Evolutionary conservation across 2,329 filamentous ascomycete species (phyloP).

Genomic region (Cadophora sp.): DNA sequence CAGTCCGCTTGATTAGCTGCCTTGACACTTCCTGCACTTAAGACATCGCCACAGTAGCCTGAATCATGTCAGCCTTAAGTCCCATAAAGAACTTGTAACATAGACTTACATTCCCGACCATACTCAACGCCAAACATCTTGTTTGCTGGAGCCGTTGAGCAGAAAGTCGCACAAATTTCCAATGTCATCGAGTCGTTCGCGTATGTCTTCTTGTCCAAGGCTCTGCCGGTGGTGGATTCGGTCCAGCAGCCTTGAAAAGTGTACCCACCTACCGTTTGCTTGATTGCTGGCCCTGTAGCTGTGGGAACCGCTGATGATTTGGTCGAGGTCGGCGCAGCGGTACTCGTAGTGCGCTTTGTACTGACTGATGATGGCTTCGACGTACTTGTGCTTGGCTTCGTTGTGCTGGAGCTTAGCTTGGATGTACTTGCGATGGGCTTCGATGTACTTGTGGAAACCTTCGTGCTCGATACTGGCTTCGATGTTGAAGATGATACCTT

Average conservation of each 20-base stretch:
- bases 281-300: conserved; percentile 26
- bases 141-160: conserved; percentile 33
- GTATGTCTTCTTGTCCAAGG: conserved; percentile 34
- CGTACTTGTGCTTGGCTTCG: background rate
- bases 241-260: conserved; percentile 43
- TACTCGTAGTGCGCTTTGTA: background rate
- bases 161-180: conserved; percentile 43
- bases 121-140: conserved; percentile 49
- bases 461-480: background rate
- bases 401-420: background rate
- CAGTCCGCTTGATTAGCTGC: conserved; percentile 35
- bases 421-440: background rate
- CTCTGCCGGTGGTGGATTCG: conserved; percentile 38
- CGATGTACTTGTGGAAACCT: background rate
- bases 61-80: background rate
- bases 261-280: conserved; percentile 34
- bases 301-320: conserved; percentile 1
- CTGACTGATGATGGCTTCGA: background rate
- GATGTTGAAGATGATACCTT: conserved; percentile 4
- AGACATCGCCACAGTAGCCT: conserved; percentile 42
- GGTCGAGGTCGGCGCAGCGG: background rate
- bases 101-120: conserved; percentile 42
- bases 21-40: conserved; percentile 33
- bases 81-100: background rate
- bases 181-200: conserved; percentile 43